phyloP scores from a whole-genome alignment of 306 rosid species.

The Cucurbita maxima region DNA sequence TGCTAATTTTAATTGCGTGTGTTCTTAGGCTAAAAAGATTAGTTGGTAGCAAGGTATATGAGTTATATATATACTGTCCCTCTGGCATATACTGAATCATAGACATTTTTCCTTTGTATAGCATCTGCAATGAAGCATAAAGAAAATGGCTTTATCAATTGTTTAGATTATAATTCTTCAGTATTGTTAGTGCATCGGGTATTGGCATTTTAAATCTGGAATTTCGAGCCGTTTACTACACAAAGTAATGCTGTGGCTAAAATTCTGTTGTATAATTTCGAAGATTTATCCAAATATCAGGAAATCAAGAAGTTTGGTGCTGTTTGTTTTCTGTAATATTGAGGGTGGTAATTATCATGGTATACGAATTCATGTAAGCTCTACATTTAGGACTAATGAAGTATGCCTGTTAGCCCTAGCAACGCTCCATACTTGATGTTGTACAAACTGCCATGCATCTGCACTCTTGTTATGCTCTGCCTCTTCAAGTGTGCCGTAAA shows the following conservation, averaged over 20 bases:
- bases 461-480: slow-evolving; percentile 22
- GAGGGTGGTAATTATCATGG: background rate
- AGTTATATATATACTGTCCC: background rate
- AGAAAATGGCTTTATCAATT: background rate
- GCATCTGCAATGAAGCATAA: slow-evolving; percentile 1
- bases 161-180: background rate
- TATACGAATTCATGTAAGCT: slow-evolving; percentile 22
- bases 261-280: background rate
- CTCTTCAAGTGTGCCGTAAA: slow-evolving; percentile 25
- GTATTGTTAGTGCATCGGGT: background rate
- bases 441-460: slow-evolving; percentile 47
- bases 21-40: background rate
- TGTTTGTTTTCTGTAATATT: background rate
- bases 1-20: slow-evolving; percentile 13
- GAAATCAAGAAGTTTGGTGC: background rate
- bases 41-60: background rate
- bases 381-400: slow-evolving; percentile 36
- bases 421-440: slow-evolving; percentile 60
- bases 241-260: no score
- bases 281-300: background rate
- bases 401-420: slow-evolving; percentile 47
- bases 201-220: background rate
- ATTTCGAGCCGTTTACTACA: background rate
- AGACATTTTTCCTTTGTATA: slow-evolving; percentile 1
- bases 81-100: background rate